phyloP scores from a whole-genome alignment of 495 filamentous ascomycete species.

The Aspergillus heteromorphus region DNA sequence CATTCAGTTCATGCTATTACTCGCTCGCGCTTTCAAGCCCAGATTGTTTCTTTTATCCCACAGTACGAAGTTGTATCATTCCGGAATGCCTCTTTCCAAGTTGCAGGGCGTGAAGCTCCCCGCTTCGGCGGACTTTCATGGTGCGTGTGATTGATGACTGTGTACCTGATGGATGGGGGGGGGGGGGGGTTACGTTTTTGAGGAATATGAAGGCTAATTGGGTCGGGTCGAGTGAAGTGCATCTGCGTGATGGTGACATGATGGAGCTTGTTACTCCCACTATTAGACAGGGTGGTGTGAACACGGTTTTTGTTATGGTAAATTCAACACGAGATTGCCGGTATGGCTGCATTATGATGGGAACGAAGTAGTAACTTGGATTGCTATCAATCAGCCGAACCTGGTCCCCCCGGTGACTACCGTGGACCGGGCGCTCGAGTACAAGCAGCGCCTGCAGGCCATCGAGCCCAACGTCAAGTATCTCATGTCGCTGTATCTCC shows the following conservation, averaged over 20 bases:
- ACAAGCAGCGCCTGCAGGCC: conserved; percentile 59
- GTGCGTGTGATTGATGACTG: conserved; percentile 32
- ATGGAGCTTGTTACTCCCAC: conserved; percentile 76
- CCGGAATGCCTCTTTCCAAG: conserved; percentile 35
- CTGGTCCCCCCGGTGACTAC: conserved; percentile 71
- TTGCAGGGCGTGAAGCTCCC: conserved; percentile 53
- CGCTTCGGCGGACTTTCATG: conserved; percentile 65
- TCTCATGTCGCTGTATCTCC: conserved; percentile 87
- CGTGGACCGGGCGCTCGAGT: conserved; percentile 68
- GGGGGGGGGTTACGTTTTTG: background rate
- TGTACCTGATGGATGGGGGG: conserved; percentile 18
- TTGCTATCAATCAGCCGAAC: conserved; percentile 48
- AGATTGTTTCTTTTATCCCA: background rate
- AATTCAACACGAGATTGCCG: background rate
- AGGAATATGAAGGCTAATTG: background rate
- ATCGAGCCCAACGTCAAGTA: conserved; percentile 71
- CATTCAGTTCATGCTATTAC: background rate
- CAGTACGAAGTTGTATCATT: background rate
- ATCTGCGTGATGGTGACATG: conserved; percentile 75
- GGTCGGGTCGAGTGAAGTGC: conserved; percentile 29
- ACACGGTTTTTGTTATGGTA: conserved; percentile 81
- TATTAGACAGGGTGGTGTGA: conserved; percentile 66
- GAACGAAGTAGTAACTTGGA: background rate
- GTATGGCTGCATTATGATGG: background rate
- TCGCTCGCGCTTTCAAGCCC: background rate